Evolutionary conservation across 495 filamentous ascomycete genomes (phyloP), one percentile per base, ranked within the genome.

Genomic region (Chaetomium cochliodes): DNA sequence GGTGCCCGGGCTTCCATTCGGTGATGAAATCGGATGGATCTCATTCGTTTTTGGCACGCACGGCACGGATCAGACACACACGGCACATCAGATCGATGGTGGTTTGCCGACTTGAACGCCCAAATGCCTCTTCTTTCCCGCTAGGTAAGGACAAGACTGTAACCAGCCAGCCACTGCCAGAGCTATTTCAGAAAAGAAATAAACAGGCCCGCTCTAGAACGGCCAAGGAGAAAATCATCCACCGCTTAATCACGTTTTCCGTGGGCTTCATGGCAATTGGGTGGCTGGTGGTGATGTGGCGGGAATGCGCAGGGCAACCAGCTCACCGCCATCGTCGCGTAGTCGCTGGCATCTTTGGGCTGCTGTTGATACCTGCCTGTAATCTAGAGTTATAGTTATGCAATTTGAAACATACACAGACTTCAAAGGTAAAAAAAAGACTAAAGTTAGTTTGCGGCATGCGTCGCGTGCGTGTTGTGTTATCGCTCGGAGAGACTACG

Each of bases 271-370:
- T 37, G 52, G 15, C 52, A 37, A 55, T 55, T 33, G 25, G 50
- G 52, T 55, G 52, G 52, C 52, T 55, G 52, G 52, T 33, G 52
- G 52, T 55, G 52, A 28, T 50, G 46, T 50, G 46, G 46, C 46
- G n/a, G 46, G 18, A 20, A 50, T 50, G 46, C 46, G 46, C 46
- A 50, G n/a, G 18, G 20, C 33, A 50, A 50, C 46, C n/a, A 20
- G 46, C 46, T 50, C 46, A 50, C 46, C 46, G 46, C 46, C 46
- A 50, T 50, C n/a, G 46, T 22, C 18, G 46, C 46, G 8, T 1
- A 20, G 9, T 18, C n/a, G 46, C n/a, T 50, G 46, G 46, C 46
- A 50, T 50, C 23, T 3, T 50, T 2, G n/a, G 46, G 18, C n/a
- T 5, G 5, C 15, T 11, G 33, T 37, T 37, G 5, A 12, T 37